Base-by-base conservation (phyloP, 2,329 filamentous ascomycete species). In the Trichophyton rubrum region DNA sequence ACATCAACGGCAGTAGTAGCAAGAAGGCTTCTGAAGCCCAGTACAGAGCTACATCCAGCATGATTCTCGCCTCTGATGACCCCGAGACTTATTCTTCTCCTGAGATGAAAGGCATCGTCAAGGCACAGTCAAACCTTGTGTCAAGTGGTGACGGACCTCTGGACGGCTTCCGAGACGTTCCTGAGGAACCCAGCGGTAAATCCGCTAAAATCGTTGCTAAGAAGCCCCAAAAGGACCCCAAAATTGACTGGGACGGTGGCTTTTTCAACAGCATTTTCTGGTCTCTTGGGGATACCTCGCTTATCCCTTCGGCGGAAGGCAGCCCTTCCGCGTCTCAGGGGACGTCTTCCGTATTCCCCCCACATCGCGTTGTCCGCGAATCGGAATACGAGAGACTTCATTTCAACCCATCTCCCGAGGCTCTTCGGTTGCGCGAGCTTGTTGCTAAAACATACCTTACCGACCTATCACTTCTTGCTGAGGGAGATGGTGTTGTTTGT, bases 221-320 rank as follows among this genome's bases (percentile, higher is more conserved):
- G 38, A 47, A 51, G 57, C 51, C 24, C 20, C 30, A 47, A 41
- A 80, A 88, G 40, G 88, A 90, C 62, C 86, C 90, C 69, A 82
- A 85, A 1, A 85, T 89, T 45, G 90, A 89, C 33, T 95, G 89
- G 89, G 89, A 95, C 71, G 89, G 90, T 17, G 90, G 90, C 1
- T 95, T 95, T 77, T 95, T 87, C 73, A 81, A 82, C 13, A 82
- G 84, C 67, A 85, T 93, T 74, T 95, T 95, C 73, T 91, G 87
- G 83, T 86, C 85, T 58, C 77, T 95, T 0, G 90, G 88, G 3
- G 70, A 74, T n/a, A 69, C 74, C 53, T 72, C 73, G 61, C 78
- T 72, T 67, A 76, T 72, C 13, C 73, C 66, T 17, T 71, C 72
- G 35, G 68, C 69, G 3, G 70, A 66, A 22, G 72, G 70, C 15